phyloP scores from a whole-genome alignment of 2,329 filamentous ascomycete species.

The Teratosphaeria epicoccoides region DNA sequence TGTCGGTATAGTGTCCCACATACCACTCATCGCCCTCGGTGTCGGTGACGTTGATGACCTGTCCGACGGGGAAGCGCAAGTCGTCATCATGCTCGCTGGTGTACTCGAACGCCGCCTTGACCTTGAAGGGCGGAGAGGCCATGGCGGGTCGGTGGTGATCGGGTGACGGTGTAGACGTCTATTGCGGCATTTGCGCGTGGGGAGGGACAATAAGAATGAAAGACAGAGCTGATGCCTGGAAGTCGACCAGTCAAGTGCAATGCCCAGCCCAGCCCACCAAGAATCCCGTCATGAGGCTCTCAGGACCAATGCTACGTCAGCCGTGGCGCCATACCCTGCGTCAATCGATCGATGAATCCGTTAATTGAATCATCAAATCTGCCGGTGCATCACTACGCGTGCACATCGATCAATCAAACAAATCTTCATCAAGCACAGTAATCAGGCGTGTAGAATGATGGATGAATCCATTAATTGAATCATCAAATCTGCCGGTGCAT shows the following conservation, averaged over 20 bases:
- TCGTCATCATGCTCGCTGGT: conserved; percentile 88
- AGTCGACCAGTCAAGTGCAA: not conserved
- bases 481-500: no score
- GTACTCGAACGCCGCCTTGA: conserved; percentile 95
- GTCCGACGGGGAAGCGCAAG: conserved; percentile 71
- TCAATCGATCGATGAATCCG: not conserved
- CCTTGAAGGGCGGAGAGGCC: conserved; percentile 53
- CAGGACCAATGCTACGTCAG: not conserved
- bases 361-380: not conserved
- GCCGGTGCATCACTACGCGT: no score
- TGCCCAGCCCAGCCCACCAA: not conserved
- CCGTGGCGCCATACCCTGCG: not conserved
- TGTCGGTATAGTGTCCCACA: conserved; percentile 73
- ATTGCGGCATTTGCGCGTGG: no score
- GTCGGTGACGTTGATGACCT: conserved; percentile 88
- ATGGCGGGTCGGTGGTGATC: not conserved
- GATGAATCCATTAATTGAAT: conserved; percentile 10
- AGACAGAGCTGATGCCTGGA: not conserved
- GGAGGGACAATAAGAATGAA: no score
- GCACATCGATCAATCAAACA: conserved; percentile 14
- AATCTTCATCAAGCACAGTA: no score
- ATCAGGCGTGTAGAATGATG: no score
- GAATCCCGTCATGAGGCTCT: not conserved
- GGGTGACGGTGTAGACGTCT: not conserved
- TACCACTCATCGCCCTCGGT: conserved; percentile 94